phyloP scores from a whole-genome alignment of 345 rosid genomes.

The Cardamine chenopodiifolia region DNA sequence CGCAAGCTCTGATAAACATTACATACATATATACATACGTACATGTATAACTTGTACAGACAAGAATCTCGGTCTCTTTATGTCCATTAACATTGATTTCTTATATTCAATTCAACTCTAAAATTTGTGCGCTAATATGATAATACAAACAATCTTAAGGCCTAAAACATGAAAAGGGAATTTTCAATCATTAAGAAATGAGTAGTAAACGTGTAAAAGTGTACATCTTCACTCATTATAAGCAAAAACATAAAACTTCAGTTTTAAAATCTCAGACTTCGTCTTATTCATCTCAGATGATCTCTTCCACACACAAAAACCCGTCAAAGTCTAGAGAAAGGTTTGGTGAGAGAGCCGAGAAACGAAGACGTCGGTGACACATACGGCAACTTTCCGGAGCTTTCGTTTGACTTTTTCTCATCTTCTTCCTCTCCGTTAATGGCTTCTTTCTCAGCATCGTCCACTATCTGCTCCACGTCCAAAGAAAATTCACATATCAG shows the following conservation, averaged over 20 bases:
- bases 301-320: not conserved
- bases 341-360: slow-evolving; percentile 30
- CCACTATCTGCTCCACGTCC: slow-evolving; percentile 47
- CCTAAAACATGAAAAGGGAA: too few relatives aligned
- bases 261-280: not conserved
- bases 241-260: slow-evolving; percentile 7
- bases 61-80: slow-evolving; percentile 19
- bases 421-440: slow-evolving; percentile 39
- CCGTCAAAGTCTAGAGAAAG: slow-evolving; percentile 38
- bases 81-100: slow-evolving; percentile 24
- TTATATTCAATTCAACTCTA: slow-evolving; percentile 18
- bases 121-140: slow-evolving; percentile 13
- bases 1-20: slow-evolving; percentile 19
- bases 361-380: slow-evolving; percentile 35
- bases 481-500: not conserved
- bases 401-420: slow-evolving; percentile 11
- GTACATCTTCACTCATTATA: slow-evolving; percentile 5
- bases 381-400: slow-evolving; percentile 19
- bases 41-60: slow-evolving; percentile 42
- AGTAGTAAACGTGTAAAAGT: not conserved
- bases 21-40: slow-evolving; percentile 22
- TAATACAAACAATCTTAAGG: not conserved
- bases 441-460: slow-evolving; percentile 57
- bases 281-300: slow-evolving; percentile 5
- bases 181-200: not conserved